phyloP scores from a whole-genome alignment of 2,329 filamentous ascomycete genomes.

The Fusarium multiceps region DNA sequence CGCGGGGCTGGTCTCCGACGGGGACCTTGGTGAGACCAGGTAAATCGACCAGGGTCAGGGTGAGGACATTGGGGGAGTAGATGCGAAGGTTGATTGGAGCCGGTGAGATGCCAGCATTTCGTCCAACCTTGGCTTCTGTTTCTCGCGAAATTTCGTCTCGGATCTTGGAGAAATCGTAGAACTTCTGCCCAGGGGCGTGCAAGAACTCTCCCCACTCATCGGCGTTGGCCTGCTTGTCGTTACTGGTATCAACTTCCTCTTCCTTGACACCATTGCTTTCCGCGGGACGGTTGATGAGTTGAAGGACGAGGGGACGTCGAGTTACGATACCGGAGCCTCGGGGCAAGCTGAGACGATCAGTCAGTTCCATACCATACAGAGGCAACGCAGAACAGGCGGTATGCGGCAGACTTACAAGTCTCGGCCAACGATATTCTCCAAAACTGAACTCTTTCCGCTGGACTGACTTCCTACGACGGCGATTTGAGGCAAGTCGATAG shows the following conservation, averaged over 20 bases:
- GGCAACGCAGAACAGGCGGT: conserved; percentile 15
- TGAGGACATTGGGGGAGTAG: conserved; percentile 98
- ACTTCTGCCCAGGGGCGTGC: conserved; percentile 97
- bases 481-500: conserved; percentile 98
- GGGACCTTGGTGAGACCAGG: conserved; percentile 97
- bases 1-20: conserved; percentile 93
- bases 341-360: conserved; percentile 73
- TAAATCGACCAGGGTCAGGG: conserved; percentile 94
- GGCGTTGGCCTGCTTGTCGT: conserved; percentile 87
- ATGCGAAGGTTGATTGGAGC: conserved; percentile 97
- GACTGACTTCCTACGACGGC: conserved; percentile 98
- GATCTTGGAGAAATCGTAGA: conserved; percentile 98
- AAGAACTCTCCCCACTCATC: conserved; percentile 99
- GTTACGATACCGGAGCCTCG: conserved; percentile 98
- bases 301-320: conserved; percentile 92
- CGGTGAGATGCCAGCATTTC: conserved; percentile 95
- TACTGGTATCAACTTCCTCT: conserved; percentile 72
- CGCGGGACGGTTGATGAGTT: conserved; percentile 91
- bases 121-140: conserved; percentile 95
- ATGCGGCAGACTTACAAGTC: conserved; percentile 81
- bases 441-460: conserved; percentile 97
- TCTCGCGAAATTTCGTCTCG: conserved; percentile 97
- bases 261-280: conserved; percentile 79
- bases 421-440: conserved; percentile 98
- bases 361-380: conserved; percentile 26